Evolutionary conservation across 257 asterid genomes (phyloP), one percentile per base, ranked within the genome.

Genomic region (Solanum ahanhuiri): DNA sequence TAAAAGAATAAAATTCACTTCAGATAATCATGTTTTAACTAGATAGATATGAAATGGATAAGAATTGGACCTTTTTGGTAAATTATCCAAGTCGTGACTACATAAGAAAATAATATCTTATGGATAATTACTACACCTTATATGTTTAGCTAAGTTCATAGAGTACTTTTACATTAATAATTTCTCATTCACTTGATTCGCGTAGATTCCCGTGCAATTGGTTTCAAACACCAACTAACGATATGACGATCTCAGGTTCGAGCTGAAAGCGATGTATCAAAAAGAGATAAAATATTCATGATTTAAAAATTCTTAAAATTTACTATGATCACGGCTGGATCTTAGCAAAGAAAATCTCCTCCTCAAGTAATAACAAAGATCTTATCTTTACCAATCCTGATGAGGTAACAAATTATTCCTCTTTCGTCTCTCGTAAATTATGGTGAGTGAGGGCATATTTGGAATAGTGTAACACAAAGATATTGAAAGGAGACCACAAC

Each of bases 281-380:
- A 35, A 69, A 73, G 69, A 82, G 87, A 34, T 25, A 28, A 60
- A 43, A 90, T 0, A 67, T 6, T 67, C 0, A 6, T 28, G 0
- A 67, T 67, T 67, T 28, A 28, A 28, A 6, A 14, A 6, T 28
- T 12, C 3, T 5, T 51, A 5, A 4, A 67, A 15, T 5, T 0
- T 0, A 0, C 2, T 4, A 25, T 1, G 10, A 14, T 28, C 33
- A 12, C 9, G 1, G 0, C 1, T 67, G 11, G 2, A 2, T 67
- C 37, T 67, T 28, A 28, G 37, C 73, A 28, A 51, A 1, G n/a
- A 51, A 51, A 51, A 54, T 6, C 4, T 57, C 64, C 11, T 18
- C 11, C 8, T 51, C 3, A 5, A 51, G 7, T 0, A 51, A 15
- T 15, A 48, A 51, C 9, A 2, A 5, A 8, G 22, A 51, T 51